Base-by-base conservation (phyloP, 441 rosid genomes). In the Theobroma grandiflorum region DNA sequence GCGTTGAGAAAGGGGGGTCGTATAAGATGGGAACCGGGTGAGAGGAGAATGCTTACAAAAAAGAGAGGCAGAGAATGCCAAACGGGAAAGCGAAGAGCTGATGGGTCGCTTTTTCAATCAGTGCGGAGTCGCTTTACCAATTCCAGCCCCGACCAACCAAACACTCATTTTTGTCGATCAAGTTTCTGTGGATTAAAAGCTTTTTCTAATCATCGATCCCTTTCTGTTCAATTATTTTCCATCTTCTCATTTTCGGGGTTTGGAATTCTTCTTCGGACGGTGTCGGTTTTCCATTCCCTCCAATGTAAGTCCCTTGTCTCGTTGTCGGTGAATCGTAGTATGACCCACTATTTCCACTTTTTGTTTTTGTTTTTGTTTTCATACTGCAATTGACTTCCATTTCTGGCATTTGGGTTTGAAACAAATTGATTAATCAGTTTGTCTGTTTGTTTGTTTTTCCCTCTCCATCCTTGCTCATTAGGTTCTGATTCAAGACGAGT, bases 101-200 rank as follows among this genome's bases (percentile, higher is more conserved):
- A 72, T 42, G 57, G 50, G 82, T 82, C 57, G 80, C 84, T 76
- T 84, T 82, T 74, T 53, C 4, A 76, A 53, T 75, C 38, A 77
- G 82, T 79, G 84, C 31, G 12, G 84, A 26, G 82, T 86, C 84
- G 83, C 90, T 88, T 83, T 84, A 82, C 84, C 76, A 70, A 84
- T 83, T 82, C 57, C 59, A 72, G 57, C 61, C 84, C 53, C 53
- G 61, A 74, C 85, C 84, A 61, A 65, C 79, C 63, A 26, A 72
- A 72, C 31, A 6, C 58, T n/a, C 35, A 11, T 77, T 76, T 69
- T 70, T 26, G 8, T 20, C 33, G 4, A 14, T 53, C 53, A 20
- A 65, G 8, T 66, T 66, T 66, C 65, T 43, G 37, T 66, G 20
- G 49, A 37, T 77, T 75, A 22, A 31, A 69, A 68, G 18, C 31